Evolutionary conservation across 495 filamentous ascomycete genomes (phyloP).

Genomic region (Neurospora sp.): DNA sequence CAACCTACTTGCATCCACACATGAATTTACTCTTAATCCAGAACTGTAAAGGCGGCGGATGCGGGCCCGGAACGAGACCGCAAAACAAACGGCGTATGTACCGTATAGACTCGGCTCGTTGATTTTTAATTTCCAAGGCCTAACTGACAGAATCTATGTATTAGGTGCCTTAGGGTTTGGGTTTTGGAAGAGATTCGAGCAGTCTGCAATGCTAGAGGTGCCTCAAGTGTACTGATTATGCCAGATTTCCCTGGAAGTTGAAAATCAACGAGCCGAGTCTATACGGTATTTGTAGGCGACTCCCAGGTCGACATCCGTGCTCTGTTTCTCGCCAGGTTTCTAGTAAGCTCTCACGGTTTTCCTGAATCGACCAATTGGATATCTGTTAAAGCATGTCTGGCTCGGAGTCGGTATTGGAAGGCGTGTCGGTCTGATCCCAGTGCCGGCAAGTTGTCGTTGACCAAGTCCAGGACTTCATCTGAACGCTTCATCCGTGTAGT

Average conservation of each 20-base stretch:
- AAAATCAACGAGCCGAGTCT: no score
- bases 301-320: background rate
- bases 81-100: background rate
- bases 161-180: no score
- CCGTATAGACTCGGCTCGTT: no score
- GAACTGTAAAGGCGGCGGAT: background rate
- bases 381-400: background rate
- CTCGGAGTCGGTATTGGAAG: background rate
- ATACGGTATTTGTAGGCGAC: background rate
- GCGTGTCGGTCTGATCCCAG: background rate
- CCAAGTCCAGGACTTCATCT: background rate
- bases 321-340: background rate
- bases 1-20: background rate
- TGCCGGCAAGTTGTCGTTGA: background rate
- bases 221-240: no score
- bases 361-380: background rate
- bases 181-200: no score
- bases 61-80: background rate
- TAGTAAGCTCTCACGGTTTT: background rate
- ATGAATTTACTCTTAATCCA: background rate
- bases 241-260: no score
- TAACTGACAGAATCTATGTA: no score
- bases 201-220: no score
- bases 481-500: background rate
- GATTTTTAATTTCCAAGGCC: no score